These are phyloP conservation scores for Physcomitrium patens DNA, from an alignment of 225 moss, liverwort and hornwort genomes.

Conservation along the genomic window DNA sequence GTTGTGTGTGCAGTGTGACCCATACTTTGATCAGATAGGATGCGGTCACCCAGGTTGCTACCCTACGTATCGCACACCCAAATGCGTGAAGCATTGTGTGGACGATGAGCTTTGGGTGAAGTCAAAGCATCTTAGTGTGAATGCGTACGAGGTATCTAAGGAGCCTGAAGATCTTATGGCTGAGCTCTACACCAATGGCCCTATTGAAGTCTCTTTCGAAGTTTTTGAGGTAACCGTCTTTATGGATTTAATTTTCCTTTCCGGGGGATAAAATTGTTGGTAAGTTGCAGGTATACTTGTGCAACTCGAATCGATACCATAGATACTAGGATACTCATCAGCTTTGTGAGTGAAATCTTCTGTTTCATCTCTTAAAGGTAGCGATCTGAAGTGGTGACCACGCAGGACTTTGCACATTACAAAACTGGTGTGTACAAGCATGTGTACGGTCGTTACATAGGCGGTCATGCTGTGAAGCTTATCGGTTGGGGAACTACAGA, in stretches of 20 bases:
- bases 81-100: constrained; percentile 76
- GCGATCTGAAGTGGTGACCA: background rate
- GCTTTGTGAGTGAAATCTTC: background rate
- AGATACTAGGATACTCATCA: background rate
- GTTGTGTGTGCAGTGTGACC: constrained; percentile 64
- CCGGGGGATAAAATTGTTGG: no score
- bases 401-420: constrained; percentile 88
- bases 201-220: constrained; percentile 81
- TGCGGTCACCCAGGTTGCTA: constrained; percentile 92
- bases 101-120: constrained; percentile 82
- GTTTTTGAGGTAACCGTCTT: constrained; percentile 66
- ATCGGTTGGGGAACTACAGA: constrained; percentile 89
- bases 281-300: background rate
- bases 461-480: constrained; percentile 95
- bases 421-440: constrained; percentile 84
- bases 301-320: background rate
- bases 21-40: constrained; percentile 83
- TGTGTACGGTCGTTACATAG: constrained; percentile 72
- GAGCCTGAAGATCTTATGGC: constrained; percentile 74
- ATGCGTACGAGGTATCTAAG: constrained; percentile 65
- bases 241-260: background rate
- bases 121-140: constrained; percentile 81
- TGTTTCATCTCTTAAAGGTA: background rate
- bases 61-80: constrained; percentile 70
- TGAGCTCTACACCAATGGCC: constrained; percentile 87